A percentile compares a stretch with the other conserved stretches of the same genome.
Evolutionary conservation across 2,329 filamentous ascomycete genomes (phyloP).

Genomic region (Gyromitra esculenta): DNA sequence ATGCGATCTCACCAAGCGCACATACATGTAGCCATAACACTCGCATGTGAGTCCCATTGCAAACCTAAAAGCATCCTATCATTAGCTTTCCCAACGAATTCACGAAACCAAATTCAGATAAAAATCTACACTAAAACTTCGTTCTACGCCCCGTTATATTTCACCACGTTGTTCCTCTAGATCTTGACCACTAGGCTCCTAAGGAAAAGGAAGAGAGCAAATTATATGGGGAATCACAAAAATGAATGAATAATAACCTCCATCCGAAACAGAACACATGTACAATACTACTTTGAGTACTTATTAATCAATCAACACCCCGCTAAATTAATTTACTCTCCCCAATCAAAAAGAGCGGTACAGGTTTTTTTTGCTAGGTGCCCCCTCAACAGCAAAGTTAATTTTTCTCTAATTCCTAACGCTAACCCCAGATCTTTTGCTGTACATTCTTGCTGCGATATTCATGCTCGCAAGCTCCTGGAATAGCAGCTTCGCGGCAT

Average conservation of each 20-base stretch:
- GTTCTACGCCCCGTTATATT: neutral
- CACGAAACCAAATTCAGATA: neutral
- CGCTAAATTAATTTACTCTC: neutral
- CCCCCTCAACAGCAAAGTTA: neutral
- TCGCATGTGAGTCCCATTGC: too few species aligned
- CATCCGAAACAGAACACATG: neutral
- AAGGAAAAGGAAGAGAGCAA: neutral
- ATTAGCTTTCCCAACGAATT: too few species aligned
- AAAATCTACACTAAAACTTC: neutral
- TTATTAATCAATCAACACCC: conserved; percentile 6
- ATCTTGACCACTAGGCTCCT: neutral
- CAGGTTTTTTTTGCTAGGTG: neutral
- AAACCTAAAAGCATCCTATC: too few species aligned
- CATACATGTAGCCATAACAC: too few species aligned
- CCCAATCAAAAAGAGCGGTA: neutral
- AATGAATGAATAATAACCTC: neutral
- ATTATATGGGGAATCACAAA: neutral
- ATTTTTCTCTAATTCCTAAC: conserved; percentile 43
- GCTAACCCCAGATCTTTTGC: conserved; percentile 77
- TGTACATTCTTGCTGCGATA: conserved; percentile 97
- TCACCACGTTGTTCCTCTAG: neutral
- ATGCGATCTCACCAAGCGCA: too few species aligned
- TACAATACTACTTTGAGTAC: neutral
- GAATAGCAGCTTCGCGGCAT: conserved; percentile 97
- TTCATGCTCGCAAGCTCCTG: conserved; percentile 99